Conservation (phyloP, 495 filamentous ascomycete genomes). For the Geopyxis carbonaria region DNA sequence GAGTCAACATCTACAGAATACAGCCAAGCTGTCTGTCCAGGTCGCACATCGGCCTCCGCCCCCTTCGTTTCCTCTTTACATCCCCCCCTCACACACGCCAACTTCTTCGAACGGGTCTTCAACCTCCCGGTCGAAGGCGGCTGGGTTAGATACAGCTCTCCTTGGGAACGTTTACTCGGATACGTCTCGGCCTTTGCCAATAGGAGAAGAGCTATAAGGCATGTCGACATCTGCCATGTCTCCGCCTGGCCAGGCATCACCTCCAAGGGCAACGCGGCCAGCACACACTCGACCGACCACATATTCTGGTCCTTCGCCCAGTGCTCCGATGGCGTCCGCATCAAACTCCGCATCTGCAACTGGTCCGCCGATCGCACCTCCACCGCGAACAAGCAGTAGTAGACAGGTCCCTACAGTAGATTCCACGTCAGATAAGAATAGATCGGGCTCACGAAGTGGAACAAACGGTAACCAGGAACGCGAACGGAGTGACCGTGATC, state of each 20-base stretch:
- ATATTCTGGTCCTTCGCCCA: conserved; percentile 21
- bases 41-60: no score
- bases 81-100: no score
- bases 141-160: no score
- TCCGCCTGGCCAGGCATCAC: conserved; percentile 12
- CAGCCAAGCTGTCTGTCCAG: no score
- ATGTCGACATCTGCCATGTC: conserved; percentile 21
- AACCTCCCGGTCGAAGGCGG: no score
- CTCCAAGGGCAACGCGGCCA: conserved; percentile 24
- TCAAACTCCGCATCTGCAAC: no score
- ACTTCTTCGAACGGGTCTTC: no score
- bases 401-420: conserved; percentile 16
- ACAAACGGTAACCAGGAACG: background rate
- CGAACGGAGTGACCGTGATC: conserved; percentile 6
- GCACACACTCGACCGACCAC: conserved; percentile 24
- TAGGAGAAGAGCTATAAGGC: conserved; percentile 2
- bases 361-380: conserved; percentile 23
- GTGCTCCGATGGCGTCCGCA: conserved; percentile 8
- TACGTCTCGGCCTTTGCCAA: no score
- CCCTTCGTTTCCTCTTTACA: no score
- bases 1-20: no score
- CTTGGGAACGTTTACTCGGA: no score
- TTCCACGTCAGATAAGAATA: conserved; percentile 10
- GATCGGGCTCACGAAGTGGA: background rate
- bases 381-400: conserved; percentile 22